These are phyloP conservation scores for Inga oerstediana DNA, from an alignment of 306 rosid genomes.

Conservation along the genomic window DNA sequence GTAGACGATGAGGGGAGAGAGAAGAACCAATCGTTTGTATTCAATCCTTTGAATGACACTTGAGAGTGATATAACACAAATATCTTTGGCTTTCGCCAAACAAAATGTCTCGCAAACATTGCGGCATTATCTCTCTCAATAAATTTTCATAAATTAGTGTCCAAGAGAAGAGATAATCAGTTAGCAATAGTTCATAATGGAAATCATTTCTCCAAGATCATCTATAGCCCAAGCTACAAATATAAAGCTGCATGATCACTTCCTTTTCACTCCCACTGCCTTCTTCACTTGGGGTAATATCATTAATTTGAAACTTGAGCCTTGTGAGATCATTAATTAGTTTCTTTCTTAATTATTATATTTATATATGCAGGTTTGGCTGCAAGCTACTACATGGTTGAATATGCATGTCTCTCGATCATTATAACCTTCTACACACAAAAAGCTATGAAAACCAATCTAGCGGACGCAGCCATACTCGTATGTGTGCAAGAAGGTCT, in stretches of 20 bases:
- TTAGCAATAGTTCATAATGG: not conserved
- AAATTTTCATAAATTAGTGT: not conserved
- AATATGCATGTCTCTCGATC: not conserved
- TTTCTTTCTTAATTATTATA: not conserved
- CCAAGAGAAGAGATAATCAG: not conserved
- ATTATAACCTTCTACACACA: not conserved
- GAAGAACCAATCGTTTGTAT: no score
- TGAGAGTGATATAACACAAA: no score
- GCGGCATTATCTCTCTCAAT: not conserved
- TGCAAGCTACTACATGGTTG: not conserved
- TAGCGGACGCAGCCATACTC: not conserved
- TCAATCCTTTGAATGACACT: not conserved
- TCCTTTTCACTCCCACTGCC: not conserved
- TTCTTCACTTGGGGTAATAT: not conserved
- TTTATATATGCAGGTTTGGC: not conserved
- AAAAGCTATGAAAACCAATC: no score
- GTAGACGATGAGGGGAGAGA: not conserved
- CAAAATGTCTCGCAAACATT: no score
- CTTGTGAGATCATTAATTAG: not conserved
- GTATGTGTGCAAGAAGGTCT: constrained; percentile 4
- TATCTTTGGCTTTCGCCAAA: no score
- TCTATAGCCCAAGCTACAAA: not conserved
- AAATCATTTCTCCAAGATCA: not conserved
- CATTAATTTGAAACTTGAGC: not conserved
- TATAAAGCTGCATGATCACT: not conserved